Conservation (phyloP, 2,329 filamentous ascomycete genomes). For the Xylaria sp. region DNA sequence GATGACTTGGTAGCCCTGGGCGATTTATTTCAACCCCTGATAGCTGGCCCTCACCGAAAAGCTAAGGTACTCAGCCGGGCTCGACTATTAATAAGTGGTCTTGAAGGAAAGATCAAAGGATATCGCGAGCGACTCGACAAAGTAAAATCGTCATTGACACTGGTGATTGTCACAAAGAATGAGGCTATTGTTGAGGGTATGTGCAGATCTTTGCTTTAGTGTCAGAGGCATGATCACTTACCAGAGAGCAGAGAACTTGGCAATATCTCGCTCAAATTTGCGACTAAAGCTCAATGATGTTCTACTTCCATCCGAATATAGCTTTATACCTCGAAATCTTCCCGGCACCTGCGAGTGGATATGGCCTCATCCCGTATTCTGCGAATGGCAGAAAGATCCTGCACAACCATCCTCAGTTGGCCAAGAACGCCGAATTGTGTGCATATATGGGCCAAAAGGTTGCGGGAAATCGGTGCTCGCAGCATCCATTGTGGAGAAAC, state of each 20-base stretch:
- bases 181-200: neutral
- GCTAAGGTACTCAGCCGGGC: neutral
- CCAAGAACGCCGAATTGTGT: slow-evolving; percentile 3
- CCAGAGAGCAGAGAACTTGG: neutral
- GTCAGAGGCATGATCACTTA: neutral
- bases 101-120: neutral
- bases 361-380: slow-evolving; percentile 10
- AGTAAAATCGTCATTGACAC: neutral
- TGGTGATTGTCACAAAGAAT: neutral
- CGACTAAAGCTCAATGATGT: slow-evolving; percentile 6
- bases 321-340: slow-evolving; percentile 15
- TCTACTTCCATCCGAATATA: slow-evolving; percentile 9
- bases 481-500: slow-evolving; percentile 3
- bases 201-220: neutral
- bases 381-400: slow-evolving; percentile 5
- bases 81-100: neutral
- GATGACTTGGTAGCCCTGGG: neutral
- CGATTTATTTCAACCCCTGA: neutral
- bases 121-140: neutral
- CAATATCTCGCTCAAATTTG: neutral
- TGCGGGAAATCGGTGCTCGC: slow-evolving; percentile 24
- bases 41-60: neutral
- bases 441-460: slow-evolving; percentile 19
- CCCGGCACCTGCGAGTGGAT: slow-evolving; percentile 20
- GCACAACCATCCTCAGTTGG: neutral